Base-by-base conservation (phyloP, 257 asterid genomes). In the Fraxinus cuspidata region DNA sequence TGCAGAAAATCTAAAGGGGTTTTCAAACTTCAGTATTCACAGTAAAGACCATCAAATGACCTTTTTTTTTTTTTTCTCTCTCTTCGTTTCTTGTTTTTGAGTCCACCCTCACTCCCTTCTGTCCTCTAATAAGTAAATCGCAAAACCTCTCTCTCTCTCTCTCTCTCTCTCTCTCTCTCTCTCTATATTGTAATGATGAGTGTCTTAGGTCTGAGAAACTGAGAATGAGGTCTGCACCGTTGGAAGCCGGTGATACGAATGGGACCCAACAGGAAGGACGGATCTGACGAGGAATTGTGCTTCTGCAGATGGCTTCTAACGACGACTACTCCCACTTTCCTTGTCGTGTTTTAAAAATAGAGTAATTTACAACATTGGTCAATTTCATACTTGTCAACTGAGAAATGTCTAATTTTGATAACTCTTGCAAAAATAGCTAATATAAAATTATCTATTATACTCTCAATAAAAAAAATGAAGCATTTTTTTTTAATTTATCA, bases 241-340 rank as follows among this genome's bases (percentile, higher is more conserved):
- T 25, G 69, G 69, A 25, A 63, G 19, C 34, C 19, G 69, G 69
- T 7, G 69, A 23, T 63, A 23, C 11, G 38, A 21, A 82, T 76
- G 82, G 83, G 87, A 74, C 77, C 86, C 79, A 73, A 69, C 32
- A 77, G 44, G 53, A 77, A 60, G 78, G 87, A 85, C 84, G 88
- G 88, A 85, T 81, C 81, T 78, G 85, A 82, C 86, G 85, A 82
- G 83, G 84, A 77, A 81, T 79, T 85, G 32, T 28, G 80, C 75
- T 77, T 44, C 87, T 80, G 83, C 72, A 63, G 71, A 83, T 38
- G 68, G 23, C 16, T 34, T 63, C 13, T 71, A 21, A 58, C 28
- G 10, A 21, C 5, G 28, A 51, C 27, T n/a, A n/a, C 28, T 53
- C 64, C 64, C 64, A 38, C 44, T 38, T 9, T 9, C 13, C 44